A percentile compares a stretch with the other conserved stretches of the same genome.
phyloP scores from a whole-genome alignment of 371 early-diverging fungal genomes.

The Catenaria anguillulae region DNA sequence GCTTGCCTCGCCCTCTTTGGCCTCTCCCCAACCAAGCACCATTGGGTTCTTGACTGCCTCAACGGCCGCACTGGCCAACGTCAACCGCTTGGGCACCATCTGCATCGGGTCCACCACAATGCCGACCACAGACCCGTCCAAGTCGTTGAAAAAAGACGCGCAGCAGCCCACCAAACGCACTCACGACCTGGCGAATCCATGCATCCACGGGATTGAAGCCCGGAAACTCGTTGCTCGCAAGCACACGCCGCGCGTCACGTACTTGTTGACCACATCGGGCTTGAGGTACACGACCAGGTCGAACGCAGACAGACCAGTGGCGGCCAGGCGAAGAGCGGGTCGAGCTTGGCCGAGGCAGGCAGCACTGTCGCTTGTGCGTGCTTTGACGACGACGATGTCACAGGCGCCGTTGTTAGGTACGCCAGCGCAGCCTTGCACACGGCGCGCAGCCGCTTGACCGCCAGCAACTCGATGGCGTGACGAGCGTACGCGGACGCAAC shows the following conservation, averaged over 20 bases:
- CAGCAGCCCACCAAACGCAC: not conserved
- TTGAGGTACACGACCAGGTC: not conserved
- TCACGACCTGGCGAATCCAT: not conserved
- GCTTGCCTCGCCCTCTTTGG: too few species aligned
- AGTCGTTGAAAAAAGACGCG: not conserved
- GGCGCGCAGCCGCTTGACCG: not conserved
- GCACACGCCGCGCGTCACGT: not conserved
- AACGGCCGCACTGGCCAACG: too few species aligned
- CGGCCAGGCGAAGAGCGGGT: too few species aligned
- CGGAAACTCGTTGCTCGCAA: too few species aligned
- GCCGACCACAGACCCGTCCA: not conserved
- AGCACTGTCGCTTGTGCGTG: too few species aligned
- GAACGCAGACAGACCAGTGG: too few species aligned
- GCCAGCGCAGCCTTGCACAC: constrained; percentile 1
- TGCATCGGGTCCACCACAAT: not conserved
- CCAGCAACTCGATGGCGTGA: not conserved
- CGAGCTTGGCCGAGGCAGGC: too few species aligned
- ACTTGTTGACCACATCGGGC: not conserved
- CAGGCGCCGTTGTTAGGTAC: too few species aligned
- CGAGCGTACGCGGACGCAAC: not conserved
- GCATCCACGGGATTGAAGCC: not conserved
- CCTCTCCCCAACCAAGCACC: not conserved
- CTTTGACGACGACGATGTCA: too few species aligned
- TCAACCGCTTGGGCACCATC: not conserved
- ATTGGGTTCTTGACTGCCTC: not conserved